Evolutionary conservation across 2,329 filamentous ascomycete genomes (phyloP), one percentile per base, ranked within the genome.

Genomic region (Apiospora malaysiana): DNA sequence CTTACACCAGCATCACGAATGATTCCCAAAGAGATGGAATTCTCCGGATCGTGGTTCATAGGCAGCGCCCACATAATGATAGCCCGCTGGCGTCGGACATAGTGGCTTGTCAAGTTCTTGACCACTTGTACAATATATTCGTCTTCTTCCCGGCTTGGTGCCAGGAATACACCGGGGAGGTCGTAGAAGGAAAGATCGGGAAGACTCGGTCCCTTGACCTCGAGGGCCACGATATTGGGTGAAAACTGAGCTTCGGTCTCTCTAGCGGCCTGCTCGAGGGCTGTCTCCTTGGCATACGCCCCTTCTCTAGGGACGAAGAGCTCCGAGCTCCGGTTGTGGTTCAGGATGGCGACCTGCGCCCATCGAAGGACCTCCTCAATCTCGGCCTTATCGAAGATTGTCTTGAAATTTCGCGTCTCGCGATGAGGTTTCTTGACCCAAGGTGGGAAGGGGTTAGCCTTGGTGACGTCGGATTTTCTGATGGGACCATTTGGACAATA

Each of bases 161-260:
- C 91, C 25, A 90, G 89, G 72, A 97, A 95, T 0, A 97, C 90
- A 0, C 94, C 94, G 0, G 94, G 94, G 0, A 97, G 85, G 72
- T 97, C 94, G 72, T 93, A 95, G 75, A 97, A 97, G 0, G 92
- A 94, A 0, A 97, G 79, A 7, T 93, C 90, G 0, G 93, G 91
- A 0, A 95, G 85, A 0, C 85, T 86, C 0, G 92, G 92, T 0
- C 91, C 92, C 0, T 89, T 89, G 37, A 97, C 94, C 69, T 94
- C 89, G 0, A 97, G 83, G 0, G 91, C 88, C 0, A 97, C 91
- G 0, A 94, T 87, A 74, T 97, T 97, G 0, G 94, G 94, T 0
- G 92, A 94, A 74, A 97, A 97, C 10, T 93, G 90, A 0, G 91
- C 90, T 6, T 88, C 81, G 0, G 86, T 85, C 1, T 79, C 75